Percentiles rank a stretch among this genome's conserved stretches.
Evolutionary conservation across 306 rosid genomes (phyloP).

Genomic region (Lagenaria siceraria): DNA sequence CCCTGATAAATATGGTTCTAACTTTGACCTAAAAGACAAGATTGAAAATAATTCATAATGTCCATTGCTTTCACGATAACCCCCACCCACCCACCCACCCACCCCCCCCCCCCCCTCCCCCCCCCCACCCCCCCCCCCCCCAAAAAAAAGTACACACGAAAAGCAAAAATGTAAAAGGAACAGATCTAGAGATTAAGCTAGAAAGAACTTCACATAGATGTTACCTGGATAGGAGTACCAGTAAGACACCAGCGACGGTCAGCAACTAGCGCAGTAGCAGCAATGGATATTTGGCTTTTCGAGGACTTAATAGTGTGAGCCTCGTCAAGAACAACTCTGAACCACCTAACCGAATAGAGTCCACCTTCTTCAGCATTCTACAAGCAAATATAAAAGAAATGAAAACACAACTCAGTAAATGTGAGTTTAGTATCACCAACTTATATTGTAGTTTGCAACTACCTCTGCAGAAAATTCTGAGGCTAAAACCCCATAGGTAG

Average conservation of each 20-base stretch:
- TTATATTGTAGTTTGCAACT: slow-evolving; percentile 17
- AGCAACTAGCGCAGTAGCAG: slow-evolving; percentile 69
- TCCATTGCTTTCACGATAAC: too few relatives aligned
- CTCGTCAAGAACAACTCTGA: slow-evolving; percentile 93
- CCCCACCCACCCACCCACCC: too few relatives aligned
- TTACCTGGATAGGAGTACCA: slow-evolving; percentile 93
- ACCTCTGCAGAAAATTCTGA: slow-evolving; percentile 86
- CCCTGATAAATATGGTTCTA: not conserved
- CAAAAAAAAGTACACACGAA: not conserved
- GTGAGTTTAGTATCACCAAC: slow-evolving; percentile 1
- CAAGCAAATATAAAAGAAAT: slow-evolving; percentile 13
- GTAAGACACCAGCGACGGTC: slow-evolving; percentile 95
- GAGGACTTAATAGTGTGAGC: slow-evolving; percentile 89
- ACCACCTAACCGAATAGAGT: slow-evolving; percentile 80
- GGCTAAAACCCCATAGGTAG: slow-evolving; percentile 79
- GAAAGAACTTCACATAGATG: not conserved
- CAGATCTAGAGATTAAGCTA: not conserved
- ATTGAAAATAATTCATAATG: not conserved
- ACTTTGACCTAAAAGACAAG: not conserved
- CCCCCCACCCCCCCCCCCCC: not conserved
- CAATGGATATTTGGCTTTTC: slow-evolving; percentile 79
- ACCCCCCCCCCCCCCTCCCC: too few relatives aligned
- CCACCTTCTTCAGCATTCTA: slow-evolving; percentile 68
- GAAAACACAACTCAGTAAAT: slow-evolving; percentile 1
- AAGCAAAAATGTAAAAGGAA: not conserved